These are phyloP conservation scores for Trebouxia sp. DNA, from an alignment of 139 green algal genomes.

Conservation along the genomic window DNA sequence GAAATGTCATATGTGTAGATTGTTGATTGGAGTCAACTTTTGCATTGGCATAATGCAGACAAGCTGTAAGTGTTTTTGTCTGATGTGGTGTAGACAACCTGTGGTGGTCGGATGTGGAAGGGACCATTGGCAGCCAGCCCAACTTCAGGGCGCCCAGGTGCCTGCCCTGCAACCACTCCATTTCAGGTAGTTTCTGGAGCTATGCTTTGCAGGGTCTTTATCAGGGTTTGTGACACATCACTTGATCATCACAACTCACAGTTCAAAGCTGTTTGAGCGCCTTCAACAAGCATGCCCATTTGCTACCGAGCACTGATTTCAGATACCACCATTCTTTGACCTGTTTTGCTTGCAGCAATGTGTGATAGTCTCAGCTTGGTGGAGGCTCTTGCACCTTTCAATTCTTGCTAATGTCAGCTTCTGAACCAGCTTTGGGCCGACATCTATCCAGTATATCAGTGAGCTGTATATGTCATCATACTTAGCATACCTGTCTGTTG, in stretches of 20 bases:
- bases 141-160: conserved; percentile 7
- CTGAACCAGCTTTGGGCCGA: background rate
- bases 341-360: no score
- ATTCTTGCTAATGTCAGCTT: background rate
- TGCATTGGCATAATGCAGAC: background rate
- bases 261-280: no score
- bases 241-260: background rate
- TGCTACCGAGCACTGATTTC: no score
- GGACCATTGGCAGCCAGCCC: conserved; percentile 22
- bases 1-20: no score
- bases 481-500: background rate
- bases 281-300: no score
- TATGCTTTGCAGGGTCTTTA: background rate
- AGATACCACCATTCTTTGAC: no score
- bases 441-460: no score
- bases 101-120: conserved; percentile 28
- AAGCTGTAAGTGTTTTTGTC: background rate
- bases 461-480: no score
- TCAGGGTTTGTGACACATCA: background rate
- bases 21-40: background rate
- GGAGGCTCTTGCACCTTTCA: background rate
- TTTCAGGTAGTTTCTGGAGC: background rate
- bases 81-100: conserved; percentile 15
- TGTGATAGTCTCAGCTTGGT: background rate
- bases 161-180: conserved; percentile 22